Conservation (phyloP, 2,329 filamentous ascomycete genomes). For the Aspergillus sojae region DNA sequence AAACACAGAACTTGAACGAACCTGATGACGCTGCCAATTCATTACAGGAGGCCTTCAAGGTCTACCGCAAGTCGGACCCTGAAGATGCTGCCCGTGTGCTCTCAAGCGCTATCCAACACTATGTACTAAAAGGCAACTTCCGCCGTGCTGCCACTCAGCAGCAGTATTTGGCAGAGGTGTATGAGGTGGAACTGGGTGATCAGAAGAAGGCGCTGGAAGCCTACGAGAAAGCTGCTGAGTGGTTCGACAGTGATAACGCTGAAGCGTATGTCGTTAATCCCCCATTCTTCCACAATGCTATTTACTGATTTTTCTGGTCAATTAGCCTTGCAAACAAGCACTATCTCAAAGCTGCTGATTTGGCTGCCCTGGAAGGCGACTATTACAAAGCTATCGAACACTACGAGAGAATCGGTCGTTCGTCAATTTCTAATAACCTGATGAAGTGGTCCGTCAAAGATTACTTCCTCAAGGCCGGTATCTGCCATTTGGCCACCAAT, state of each 20-base stretch:
- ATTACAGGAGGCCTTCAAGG: constrained; percentile 89
- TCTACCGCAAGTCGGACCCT: constrained; percentile 83
- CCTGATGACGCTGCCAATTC: constrained; percentile 90
- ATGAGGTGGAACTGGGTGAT: constrained; percentile 79
- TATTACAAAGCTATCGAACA: constrained; percentile 81
- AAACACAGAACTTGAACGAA: constrained; percentile 80
- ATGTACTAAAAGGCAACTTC: constrained; percentile 88
- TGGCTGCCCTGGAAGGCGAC: constrained; percentile 78
- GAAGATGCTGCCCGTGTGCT: constrained; percentile 81
- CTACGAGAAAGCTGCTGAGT: constrained; percentile 82
- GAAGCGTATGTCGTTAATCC: constrained; percentile 61
- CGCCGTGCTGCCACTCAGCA: constrained; percentile 87
- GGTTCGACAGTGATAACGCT: constrained; percentile 87
- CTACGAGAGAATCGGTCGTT: constrained; percentile 80
- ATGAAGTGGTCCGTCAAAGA: constrained; percentile 96
- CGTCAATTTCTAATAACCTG: constrained; percentile 82
- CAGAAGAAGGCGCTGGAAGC: constrained; percentile 75
- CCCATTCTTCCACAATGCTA: not conserved
- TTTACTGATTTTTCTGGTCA: not conserved
- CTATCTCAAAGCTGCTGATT: constrained; percentile 87
- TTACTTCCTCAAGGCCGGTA: constrained; percentile 90
- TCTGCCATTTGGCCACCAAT: constrained; percentile 78
- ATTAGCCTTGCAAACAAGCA: constrained; percentile 85
- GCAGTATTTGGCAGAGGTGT: constrained; percentile 84
- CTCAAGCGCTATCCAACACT: constrained; percentile 78